Base-by-base conservation (phyloP, 2,329 filamentous ascomycete genomes). In the Sporothrix phasma region DNA sequence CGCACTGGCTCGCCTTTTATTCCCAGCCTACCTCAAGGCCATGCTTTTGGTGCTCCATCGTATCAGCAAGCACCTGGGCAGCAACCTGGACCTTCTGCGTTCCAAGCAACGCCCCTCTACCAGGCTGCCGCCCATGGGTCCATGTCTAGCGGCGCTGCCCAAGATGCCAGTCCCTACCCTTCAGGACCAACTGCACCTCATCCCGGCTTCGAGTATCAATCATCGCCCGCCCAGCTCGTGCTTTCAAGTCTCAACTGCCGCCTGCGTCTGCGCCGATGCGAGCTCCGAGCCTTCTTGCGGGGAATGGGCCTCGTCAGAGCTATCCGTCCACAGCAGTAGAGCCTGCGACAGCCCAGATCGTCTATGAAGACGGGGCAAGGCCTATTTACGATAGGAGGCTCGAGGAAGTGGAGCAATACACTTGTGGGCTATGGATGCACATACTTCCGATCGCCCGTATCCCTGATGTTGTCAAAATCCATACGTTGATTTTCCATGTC, bases 401-500 rank as follows among this genome's bases (percentile, higher is more conserved):
- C 17, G 51, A 56, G 17, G 51, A 15, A 5, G 8, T 56, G 31
- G 31, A 24, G 1, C n/a, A 11, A 2, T 56, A 39, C 31, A 5
- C 51, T 3, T 17, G 22, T 65, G 81, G 84, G 26, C 74, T 88
- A 41, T 92, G 88, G 87, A 81, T 82, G 66, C 75, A 77, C 24
- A 81, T 86, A 2, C 80, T 79, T 7, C 79, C 79, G 3, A 77
- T 90, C 67, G 83, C 83, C 68, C 81, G 85, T 60, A 74, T 90
- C 17, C 81, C 85, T 15, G 81, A 82, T 45, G 82, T 81, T 66
- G 78, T 89, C 54, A 84, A 85, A 68, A 78, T 89, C 17, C 82
- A 83, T 66, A 80, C 85, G 54, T 77, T 89, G 10, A 79, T 92
- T 47, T 79, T 88, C 70, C 84, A 88, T 71, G 75, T 86, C 61